Evolutionary conservation across 257 asterid species (phyloP).

Genomic region (Nicotiana benthamiana): DNA sequence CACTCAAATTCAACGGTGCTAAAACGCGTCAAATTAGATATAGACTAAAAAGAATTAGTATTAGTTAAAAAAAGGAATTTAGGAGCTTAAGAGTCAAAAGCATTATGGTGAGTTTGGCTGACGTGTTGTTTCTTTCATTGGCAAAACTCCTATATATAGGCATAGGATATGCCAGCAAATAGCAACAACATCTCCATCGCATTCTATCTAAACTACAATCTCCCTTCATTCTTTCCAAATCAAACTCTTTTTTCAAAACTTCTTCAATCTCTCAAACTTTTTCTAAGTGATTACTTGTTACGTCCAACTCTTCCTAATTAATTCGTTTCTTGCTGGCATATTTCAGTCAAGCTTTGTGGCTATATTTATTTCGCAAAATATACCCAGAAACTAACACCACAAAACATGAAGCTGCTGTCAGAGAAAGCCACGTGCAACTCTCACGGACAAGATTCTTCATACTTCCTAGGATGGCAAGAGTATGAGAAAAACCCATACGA

Average conservation of each 20-base stretch:
- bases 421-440: slow-evolving; percentile 45
- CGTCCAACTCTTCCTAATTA: background rate
- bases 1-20: background rate
- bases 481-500: slow-evolving; percentile 58
- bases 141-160: slow-evolving; percentile 24
- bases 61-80: background rate
- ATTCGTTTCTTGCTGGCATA: background rate
- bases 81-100: background rate
- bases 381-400: background rate
- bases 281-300: background rate
- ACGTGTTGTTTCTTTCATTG: background rate
- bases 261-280: background rate
- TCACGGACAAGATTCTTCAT: slow-evolving; percentile 62
- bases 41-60: background rate
- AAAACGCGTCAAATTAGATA: slow-evolving; percentile 5
- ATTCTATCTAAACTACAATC: background rate
- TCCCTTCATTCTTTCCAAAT: background rate
- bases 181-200: background rate
- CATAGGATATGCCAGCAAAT: background rate
- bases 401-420: slow-evolving; percentile 34
- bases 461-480: slow-evolving; percentile 62
- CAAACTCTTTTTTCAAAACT: background rate
- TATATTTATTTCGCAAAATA: background rate
- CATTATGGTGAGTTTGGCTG: background rate
- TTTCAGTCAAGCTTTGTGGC: background rate